These are phyloP conservation scores for Kuraishia piskuri DNA, from an alignment of 805 yeast genomes.

Conservation along the genomic window DNA sequence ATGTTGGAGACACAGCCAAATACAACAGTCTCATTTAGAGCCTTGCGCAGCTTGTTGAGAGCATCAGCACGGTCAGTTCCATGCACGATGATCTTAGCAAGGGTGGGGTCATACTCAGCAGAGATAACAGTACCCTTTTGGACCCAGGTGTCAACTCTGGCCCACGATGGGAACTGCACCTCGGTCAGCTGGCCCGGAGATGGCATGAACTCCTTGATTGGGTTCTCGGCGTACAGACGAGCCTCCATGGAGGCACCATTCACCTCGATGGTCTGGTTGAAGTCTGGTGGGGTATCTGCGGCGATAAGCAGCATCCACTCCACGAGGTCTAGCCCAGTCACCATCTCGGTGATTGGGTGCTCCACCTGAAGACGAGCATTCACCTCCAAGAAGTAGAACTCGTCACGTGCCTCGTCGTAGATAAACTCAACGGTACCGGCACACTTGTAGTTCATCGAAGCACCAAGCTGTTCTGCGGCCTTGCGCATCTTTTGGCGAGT, in stretches of 20 bases:
- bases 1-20: conserved; percentile 85
- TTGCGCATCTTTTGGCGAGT: conserved; percentile 69
- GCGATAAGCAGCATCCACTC: conserved; percentile 96
- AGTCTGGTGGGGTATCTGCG: conserved; percentile 81
- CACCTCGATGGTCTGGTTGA: conserved; percentile 45
- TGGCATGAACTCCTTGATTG: conserved; percentile 89
- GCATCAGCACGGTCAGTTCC: conserved; percentile 88
- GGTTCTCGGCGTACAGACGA: conserved; percentile 93
- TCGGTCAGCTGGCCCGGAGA: conserved; percentile 92
- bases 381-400: conserved; percentile 91
- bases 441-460: conserved; percentile 82
- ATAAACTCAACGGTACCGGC: conserved; percentile 98
- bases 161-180: conserved; percentile 81
- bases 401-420: conserved; percentile 78
- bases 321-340: conserved; percentile 88
- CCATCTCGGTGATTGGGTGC: conserved; percentile 95
- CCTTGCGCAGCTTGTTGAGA: conserved; percentile 63
- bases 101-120: conserved; percentile 93
- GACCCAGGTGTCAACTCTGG: conserved; percentile 94
- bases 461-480: conserved; percentile 79
- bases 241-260: conserved; percentile 96
- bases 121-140: conserved; percentile 78
- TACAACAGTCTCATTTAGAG: conserved; percentile 78
- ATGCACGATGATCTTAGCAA: conserved; percentile 93
- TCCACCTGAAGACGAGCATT: conserved; percentile 96